Conservation (phyloP, 1,284 basidiomycete genomes). For the Malassezia cuniculi region DNA sequence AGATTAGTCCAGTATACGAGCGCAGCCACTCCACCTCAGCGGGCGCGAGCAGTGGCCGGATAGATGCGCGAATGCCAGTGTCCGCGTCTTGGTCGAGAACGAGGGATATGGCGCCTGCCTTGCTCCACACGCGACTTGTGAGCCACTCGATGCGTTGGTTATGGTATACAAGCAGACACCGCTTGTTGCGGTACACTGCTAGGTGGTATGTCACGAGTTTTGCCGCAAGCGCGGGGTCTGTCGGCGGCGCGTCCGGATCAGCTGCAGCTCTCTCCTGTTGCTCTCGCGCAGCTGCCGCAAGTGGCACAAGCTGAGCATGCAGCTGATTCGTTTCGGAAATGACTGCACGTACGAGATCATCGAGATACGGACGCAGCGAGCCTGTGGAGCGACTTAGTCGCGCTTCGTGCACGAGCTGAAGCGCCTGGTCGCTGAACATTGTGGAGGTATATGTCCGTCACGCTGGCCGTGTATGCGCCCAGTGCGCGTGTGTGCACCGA, state of each 20-base stretch:
- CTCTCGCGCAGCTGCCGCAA: constrained; percentile 47
- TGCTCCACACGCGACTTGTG: constrained; percentile 74
- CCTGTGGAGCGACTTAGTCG: constrained; percentile 68
- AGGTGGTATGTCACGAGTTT: constrained; percentile 74
- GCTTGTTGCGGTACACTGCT: constrained; percentile 75
- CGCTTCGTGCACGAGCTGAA: constrained; percentile 72
- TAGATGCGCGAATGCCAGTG: constrained; percentile 48
- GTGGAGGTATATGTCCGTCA: neutral
- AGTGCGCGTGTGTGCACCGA: constrained; percentile 2
- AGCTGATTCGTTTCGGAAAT: constrained; percentile 83
- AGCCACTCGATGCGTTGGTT: constrained; percentile 67
- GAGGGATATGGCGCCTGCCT: constrained; percentile 75
- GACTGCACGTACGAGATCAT: constrained; percentile 68
- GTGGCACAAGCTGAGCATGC: constrained; percentile 50
- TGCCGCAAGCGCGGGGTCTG: constrained; percentile 50
- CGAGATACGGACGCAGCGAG: constrained; percentile 71
- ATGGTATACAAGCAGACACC: constrained; percentile 84
- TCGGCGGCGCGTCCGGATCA: constrained; percentile 39
- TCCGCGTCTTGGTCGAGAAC: constrained; percentile 53
- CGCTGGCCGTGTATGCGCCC: constrained; percentile 5
- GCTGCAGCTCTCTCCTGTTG: too few species aligned
- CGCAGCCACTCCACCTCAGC: constrained; percentile 82
- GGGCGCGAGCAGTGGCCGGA: constrained; percentile 66
- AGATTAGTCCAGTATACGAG: constrained; percentile 64
- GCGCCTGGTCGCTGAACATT: constrained; percentile 64